Conservation (phyloP, 1,284 basidiomycete genomes). For the Tilletia horrida region DNA sequence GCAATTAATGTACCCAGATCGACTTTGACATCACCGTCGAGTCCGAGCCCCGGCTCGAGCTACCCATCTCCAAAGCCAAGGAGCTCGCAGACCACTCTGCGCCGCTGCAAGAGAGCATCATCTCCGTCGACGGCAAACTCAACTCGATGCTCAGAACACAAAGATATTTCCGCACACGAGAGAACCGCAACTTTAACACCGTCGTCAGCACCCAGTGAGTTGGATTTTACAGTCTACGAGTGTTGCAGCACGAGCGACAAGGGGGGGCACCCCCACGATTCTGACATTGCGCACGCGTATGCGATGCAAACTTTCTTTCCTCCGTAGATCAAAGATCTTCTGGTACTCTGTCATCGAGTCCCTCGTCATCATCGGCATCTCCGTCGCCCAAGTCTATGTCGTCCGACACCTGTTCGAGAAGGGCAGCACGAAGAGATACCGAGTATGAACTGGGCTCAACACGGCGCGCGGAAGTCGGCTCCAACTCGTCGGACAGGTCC, state of each 20-base stretch:
- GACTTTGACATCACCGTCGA: conserved; percentile 56
- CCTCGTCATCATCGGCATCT: conserved; percentile 44
- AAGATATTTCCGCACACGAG: conserved; percentile 50
- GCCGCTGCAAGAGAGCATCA: conserved; percentile 48
- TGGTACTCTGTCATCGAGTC: conserved; percentile 50
- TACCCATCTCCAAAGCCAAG: conserved; percentile 40
- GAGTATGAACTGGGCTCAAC: too few species aligned
- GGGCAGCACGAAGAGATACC: conserved; percentile 46
- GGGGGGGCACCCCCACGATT: too few species aligned
- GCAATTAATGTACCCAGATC: conserved; percentile 26
- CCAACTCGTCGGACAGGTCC: too few species aligned
- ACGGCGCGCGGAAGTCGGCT: too few species aligned
- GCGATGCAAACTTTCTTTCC: not conserved
- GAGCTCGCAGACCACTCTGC: conserved; percentile 48
- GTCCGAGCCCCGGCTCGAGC: conserved; percentile 47
- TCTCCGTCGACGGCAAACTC: conserved; percentile 36
- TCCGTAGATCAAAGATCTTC: conserved; percentile 37
- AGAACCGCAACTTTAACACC: conserved; percentile 50
- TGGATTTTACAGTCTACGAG: too few species aligned
- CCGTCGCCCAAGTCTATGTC: conserved; percentile 46
- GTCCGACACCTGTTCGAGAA: conserved; percentile 47
- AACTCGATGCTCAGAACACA: conserved; percentile 44
- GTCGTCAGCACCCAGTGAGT: conserved; percentile 46
- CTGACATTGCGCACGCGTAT: too few species aligned
- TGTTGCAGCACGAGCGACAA: too few species aligned